Conservation (phyloP, 495 filamentous ascomycete species). For the Cudoniella acicularis region DNA sequence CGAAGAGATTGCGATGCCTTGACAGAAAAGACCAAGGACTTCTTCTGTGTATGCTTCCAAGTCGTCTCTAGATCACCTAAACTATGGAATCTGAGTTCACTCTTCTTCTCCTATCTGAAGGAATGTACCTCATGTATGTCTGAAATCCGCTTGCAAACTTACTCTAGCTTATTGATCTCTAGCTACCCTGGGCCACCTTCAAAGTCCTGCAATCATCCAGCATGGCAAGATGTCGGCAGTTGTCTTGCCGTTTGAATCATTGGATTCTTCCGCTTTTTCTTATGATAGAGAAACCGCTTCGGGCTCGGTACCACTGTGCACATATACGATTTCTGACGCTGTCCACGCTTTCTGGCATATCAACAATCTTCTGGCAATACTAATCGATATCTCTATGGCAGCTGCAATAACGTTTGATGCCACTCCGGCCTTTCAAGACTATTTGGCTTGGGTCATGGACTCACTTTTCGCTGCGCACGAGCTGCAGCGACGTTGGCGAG, state of each 20-base stretch:
- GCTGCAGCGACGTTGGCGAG: slow-evolving; percentile 17
- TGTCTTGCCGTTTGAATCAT: slow-evolving; percentile 2
- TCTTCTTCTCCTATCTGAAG: slow-evolving; percentile 41
- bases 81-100: slow-evolving; percentile 44
- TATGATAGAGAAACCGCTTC: not conserved
- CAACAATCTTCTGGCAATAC: slow-evolving; percentile 29
- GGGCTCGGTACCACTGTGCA: not conserved
- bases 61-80: slow-evolving; percentile 31
- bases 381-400: slow-evolving; percentile 28
- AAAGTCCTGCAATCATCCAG: slow-evolving; percentile 12
- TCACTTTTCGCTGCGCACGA: slow-evolving; percentile 15
- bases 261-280: slow-evolving; percentile 2
- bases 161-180: not conserved
- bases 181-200: slow-evolving; percentile 18
- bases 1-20: slow-evolving; percentile 38
- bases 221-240: not conserved
- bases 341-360: slow-evolving; percentile 23
- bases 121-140: slow-evolving; percentile 23
- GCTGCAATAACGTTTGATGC: slow-evolving; percentile 15
- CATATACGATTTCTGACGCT: slow-evolving; percentile 11
- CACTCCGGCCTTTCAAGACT: slow-evolving; percentile 24
- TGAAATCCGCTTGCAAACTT: not conserved
- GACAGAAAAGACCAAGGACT: slow-evolving; percentile 42
- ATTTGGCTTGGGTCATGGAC: slow-evolving; percentile 27
- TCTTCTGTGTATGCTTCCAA: slow-evolving; percentile 44